phyloP scores from a whole-genome alignment of 805 yeast genomes.

The Priceomyces melissophilus region DNA sequence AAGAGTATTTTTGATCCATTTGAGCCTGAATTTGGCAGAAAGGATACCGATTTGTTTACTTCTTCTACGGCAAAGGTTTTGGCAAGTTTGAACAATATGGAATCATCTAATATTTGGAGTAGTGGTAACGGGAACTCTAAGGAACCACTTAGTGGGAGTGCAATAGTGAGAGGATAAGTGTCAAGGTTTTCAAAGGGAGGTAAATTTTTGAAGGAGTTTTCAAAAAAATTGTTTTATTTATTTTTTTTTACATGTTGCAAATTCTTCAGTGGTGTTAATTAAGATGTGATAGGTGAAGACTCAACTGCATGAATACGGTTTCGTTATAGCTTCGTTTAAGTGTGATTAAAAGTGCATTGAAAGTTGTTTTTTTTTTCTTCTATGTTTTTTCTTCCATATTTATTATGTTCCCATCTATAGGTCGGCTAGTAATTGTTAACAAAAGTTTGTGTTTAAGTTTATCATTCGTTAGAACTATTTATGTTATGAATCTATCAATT shows the following conservation, averaged over 20 bases:
- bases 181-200: too few species aligned
- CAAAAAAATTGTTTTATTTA: not conserved
- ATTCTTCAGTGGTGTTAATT: not conserved
- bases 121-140: slow-evolving; percentile 4
- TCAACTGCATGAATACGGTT: not conserved
- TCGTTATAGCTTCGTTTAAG: not conserved
- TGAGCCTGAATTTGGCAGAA: slow-evolving; percentile 10
- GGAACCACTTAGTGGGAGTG: slow-evolving; percentile 11
- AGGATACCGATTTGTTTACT: slow-evolving; percentile 1
- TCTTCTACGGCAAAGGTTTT: slow-evolving; percentile 4
- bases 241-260: not conserved
- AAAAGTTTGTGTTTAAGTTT: too few species aligned
- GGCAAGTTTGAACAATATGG: not conserved
- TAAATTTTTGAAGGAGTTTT: too few species aligned
- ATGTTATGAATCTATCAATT: too few species aligned
- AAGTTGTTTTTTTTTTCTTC: not conserved
- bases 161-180: slow-evolving; percentile 31
- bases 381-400: not conserved
- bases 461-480: too few species aligned
- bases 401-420: too few species aligned
- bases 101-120: slow-evolving; percentile 23
- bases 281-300: not conserved
- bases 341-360: too few species aligned
- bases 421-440: too few species aligned
- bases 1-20: slow-evolving; percentile 24